Base-by-base conservation (phyloP, 768 basidiomycete genomes). In the Tylopilus intermedius region DNA sequence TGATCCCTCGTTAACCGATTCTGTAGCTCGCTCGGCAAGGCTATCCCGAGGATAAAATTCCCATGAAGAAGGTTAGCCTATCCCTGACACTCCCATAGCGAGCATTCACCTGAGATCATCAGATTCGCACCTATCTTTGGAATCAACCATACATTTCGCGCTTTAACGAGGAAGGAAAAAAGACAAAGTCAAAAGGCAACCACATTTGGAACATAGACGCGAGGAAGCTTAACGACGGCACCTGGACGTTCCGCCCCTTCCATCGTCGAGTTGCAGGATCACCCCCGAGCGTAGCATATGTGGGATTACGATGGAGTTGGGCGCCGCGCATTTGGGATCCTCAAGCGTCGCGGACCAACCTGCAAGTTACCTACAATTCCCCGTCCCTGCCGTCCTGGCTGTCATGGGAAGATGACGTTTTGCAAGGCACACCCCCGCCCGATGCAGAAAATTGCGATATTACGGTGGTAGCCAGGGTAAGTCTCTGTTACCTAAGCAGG, bases 121-220 rank as follows among this genome's bases (percentile, higher is more conserved):
- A 92, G 90, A 83, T 91, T 67, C 86, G 94, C 61, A 86, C 92
- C 72, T 99, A 96, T 73, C 82, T 99, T 46, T 99, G 95, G 95
- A 85, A 84, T 55, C 91, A 94, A 62, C 86, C 85, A 29, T 86
- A 88, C 67, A 98, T 99, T 66, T 86, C 93, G 27, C 89, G 95
- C 29, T 98, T 94, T 76, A 99, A 99, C 67, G 93, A 97, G 64
- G 95, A 98, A 67, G 95, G 95, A 33, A 97, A 97, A 72, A 99
- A 99, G 73, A 90, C 94, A 22, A 99, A 99, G 72, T 94, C 92
- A 49, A 96, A 96, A 75, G 95, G 95, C 44, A 99, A 99, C 72
- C 95, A 98, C 63, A 96, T 97, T 59, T 99, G 95, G 95, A 94
- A 93, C 64, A 88, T 98, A 47, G 92, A 97, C 62, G 95, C 93